Base-by-base conservation (phyloP, 192 early-diverging fungal species). In the Coemansia sp. region DNA sequence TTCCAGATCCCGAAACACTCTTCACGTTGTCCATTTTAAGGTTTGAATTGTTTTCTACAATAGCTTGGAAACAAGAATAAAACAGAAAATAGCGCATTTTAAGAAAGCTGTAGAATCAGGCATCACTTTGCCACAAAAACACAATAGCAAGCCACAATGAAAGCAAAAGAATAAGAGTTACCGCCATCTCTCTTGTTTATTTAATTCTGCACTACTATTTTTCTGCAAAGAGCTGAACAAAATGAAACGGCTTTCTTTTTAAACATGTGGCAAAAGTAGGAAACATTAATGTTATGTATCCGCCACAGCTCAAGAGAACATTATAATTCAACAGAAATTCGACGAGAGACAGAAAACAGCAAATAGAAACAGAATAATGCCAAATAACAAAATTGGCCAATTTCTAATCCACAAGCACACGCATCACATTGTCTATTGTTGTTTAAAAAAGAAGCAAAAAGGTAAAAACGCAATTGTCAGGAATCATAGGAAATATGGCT, bases 191-290 rank as follows among this genome's bases (percentile, higher is more conserved):
- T 26, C 32, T 32, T 32, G 32, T 32, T 32, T 32, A 32, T 54
- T 54, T 26, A 19, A 19, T 54, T 54, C 26, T 54, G 51, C 51
- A 22, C 57, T 59, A 15, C 6, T 47, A 15, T 11, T 47, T 15
- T 47, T 56, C 39, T 16, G 15, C 39, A 41, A 15, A 59, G 39
- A 6, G 40, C 16, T 16, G 4, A 41, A 18, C 16, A 41, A 16
- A 40, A 18, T 59, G 40, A 59, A 54, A 54, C 21, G 5, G 4
- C 18, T 54, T 15, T 26, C 51, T 54, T 54, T 54, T 21, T 54
- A 26, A 54, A 54, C 18, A 52, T 52, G 49, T 52, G 49, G 49
- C 49, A 52, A 52, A 52, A n/a, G n/a, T n/a, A n/a, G 49, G 49
- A 52, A 52, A 52, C 51, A 22, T 13, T 22, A 26, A 21, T 22